Percentiles rank a stretch among this genome's conserved stretches.
phyloP scores from a whole-genome alignment of 2,329 filamentous ascomycete genomes.

The Thermomyces lanuginosus region DNA sequence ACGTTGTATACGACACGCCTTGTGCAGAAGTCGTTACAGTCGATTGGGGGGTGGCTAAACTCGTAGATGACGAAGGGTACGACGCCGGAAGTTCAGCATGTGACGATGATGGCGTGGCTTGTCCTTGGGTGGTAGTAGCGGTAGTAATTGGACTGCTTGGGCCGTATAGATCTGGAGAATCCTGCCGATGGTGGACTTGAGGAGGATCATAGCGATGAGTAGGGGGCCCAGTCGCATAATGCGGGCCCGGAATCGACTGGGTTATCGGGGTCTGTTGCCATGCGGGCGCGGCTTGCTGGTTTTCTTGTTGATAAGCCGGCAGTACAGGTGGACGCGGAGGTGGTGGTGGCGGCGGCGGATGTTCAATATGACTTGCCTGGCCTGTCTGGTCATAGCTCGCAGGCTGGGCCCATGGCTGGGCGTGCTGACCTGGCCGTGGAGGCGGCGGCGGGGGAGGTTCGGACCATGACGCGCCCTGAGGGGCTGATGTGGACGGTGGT shows the following conservation, averaged over 20 bases:
- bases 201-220: slow-evolving; percentile 19
- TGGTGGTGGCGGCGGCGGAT: slow-evolving; percentile 11
- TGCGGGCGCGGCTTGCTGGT: slow-evolving; percentile 12
- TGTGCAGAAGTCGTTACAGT: slow-evolving; percentile 5
- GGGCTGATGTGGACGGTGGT: slow-evolving; percentile 3
- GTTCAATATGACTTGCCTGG: no score
- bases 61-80: not conserved
- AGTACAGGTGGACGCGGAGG: slow-evolving; percentile 29
- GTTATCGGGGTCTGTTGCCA: slow-evolving; percentile 13
- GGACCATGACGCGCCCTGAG: no score
- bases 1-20: no score
- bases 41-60: not conserved
- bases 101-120: slow-evolving; percentile 3
- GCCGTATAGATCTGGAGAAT: no score
- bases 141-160: slow-evolving; percentile 6
- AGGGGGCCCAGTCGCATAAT: slow-evolving; percentile 12
- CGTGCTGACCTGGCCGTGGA: slow-evolving; percentile 1
- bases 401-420: slow-evolving; percentile 7
- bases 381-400: slow-evolving; percentile 1
- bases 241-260: slow-evolving; percentile 16
- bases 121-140: slow-evolving; percentile 2
- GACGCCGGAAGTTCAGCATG: not conserved
- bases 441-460: no score
- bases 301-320: slow-evolving; percentile 19
- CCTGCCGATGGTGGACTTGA: no score